A percentile compares a stretch with the other conserved stretches of the same genome.
phyloP scores from a whole-genome alignment of 768 basidiomycete species.

The Suillus bovinus region DNA sequence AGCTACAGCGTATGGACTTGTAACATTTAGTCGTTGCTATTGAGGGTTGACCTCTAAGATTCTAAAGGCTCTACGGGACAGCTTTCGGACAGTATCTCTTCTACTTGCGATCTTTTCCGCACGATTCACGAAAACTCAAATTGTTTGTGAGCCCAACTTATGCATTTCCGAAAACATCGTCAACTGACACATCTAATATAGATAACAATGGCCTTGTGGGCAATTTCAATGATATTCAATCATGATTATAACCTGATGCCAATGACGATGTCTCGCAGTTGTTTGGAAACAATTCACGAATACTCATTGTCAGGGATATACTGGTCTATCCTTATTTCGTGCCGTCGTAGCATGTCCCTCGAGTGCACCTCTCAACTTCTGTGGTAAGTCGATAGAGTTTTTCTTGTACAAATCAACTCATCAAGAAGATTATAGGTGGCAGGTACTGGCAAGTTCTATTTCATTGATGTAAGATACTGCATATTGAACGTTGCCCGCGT shows the following conservation, averaged over 20 bases:
- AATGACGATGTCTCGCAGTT: background rate
- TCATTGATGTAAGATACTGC: background rate
- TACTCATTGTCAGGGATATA: background rate
- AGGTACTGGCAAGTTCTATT: background rate
- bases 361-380: background rate
- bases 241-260: background rate
- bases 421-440: background rate
- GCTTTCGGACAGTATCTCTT: slow-evolving; percentile 18
- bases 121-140: slow-evolving; percentile 14
- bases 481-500: background rate
- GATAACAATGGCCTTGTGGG: background rate
- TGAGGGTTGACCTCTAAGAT: background rate
- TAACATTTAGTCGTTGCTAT: background rate
- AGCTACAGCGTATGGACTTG: slow-evolving; percentile 15
- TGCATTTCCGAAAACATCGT: background rate
- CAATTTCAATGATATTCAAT: background rate
- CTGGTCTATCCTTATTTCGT: background rate
- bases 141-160: slow-evolving; percentile 13
- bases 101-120: slow-evolving; percentile 22
- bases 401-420: background rate
- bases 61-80: slow-evolving; percentile 21
- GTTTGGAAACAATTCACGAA: background rate
- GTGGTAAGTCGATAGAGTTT: background rate
- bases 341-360: background rate
- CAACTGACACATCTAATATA: background rate